Percentiles rank a stretch among this genome's conserved stretches.
phyloP scores from a whole-genome alignment of 169 alveolate species.

The Theileria sp. region DNA sequence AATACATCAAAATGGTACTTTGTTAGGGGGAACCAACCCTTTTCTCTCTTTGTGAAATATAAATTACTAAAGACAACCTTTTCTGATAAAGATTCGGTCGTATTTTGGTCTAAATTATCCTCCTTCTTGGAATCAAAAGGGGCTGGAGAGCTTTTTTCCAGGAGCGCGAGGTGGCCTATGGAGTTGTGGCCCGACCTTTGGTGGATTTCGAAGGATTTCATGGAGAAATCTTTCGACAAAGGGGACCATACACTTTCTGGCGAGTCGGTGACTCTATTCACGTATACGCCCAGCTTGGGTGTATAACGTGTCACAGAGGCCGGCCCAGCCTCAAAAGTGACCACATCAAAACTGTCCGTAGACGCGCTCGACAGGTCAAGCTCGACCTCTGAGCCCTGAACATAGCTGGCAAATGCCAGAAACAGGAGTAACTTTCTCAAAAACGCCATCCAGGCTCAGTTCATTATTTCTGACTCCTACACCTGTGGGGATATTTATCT shows the following conservation, averaged over 20 bases:
- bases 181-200: constrained; percentile 23
- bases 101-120: background rate
- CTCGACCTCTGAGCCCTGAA: constrained; percentile 8
- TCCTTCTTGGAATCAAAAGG: background rate
- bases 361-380: constrained; percentile 6
- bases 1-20: constrained; percentile 8
- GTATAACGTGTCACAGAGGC: background rate
- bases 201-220: constrained; percentile 24
- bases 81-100: background rate
- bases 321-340: background rate
- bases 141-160: background rate
- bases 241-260: constrained; percentile 6
- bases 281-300: constrained; percentile 4
- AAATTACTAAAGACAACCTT: background rate
- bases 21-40: constrained; percentile 9
- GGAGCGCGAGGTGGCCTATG: constrained; percentile 9
- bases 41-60: background rate
- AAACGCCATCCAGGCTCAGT: background rate
- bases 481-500: background rate
- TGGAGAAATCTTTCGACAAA: constrained; percentile 14
- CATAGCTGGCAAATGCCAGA: background rate
- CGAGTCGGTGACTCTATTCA: background rate
- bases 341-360: constrained; percentile 2
- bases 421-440: background rate
- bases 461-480: background rate